Evolutionary conservation across 148 eudicot species (phyloP).

Genomic region (Persicaria maculosa): DNA sequence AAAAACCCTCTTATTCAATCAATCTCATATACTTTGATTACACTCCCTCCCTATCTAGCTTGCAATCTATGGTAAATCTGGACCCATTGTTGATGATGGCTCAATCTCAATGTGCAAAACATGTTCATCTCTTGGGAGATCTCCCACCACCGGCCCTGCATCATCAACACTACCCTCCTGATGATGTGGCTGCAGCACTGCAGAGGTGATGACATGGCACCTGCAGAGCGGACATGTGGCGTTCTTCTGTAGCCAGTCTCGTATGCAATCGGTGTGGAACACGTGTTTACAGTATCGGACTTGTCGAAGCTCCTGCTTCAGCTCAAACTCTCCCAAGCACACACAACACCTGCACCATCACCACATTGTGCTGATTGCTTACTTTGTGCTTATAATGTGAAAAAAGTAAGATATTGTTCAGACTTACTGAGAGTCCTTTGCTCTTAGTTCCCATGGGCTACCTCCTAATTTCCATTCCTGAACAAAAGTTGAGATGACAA

Average conservation of each 20-base stretch:
- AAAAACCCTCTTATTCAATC: background rate
- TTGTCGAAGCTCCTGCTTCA: slow-evolving; percentile 53
- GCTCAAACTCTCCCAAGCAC: slow-evolving; percentile 85
- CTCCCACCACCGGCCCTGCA: background rate
- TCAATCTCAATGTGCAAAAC: background rate
- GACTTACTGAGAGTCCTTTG: slow-evolving; percentile 54
- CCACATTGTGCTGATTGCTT: background rate
- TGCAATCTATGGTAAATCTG: background rate
- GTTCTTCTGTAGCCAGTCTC: slow-evolving; percentile 63
- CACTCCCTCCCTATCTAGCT: background rate
- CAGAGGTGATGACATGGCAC: slow-evolving; percentile 28
- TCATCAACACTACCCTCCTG: background rate
- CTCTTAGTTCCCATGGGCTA: slow-evolving; percentile 22
- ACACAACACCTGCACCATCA: slow-evolving; percentile 64
- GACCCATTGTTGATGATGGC: background rate
- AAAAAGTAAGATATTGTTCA: no score
- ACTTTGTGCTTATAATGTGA: background rate
- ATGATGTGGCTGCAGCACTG: background rate
- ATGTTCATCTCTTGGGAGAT: background rate
- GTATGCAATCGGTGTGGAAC: slow-evolving; percentile 71
- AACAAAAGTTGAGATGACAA: no score
- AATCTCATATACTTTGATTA: no score
- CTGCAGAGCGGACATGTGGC: slow-evolving; percentile 89
- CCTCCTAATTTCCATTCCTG: no score
- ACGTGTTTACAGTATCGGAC: slow-evolving; percentile 66